A percentile compares a stretch with the other conserved stretches of the same genome.
These are phyloP conservation scores for Rutstroemia sp. DNA, from an alignment of 2,329 filamentous ascomycete species.

Conservation along the genomic window DNA sequence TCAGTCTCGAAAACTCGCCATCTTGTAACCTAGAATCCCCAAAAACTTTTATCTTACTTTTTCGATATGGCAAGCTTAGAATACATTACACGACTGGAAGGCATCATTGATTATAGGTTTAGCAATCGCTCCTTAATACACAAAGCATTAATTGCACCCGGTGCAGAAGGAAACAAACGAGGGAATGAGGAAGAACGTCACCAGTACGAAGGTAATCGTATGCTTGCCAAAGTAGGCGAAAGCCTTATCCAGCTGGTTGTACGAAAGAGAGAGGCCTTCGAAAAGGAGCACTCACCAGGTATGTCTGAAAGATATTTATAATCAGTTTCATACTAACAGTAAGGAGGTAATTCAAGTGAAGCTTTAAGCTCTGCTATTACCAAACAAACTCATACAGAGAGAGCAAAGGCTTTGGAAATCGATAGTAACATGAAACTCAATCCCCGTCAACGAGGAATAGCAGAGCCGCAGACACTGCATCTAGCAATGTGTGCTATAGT, in stretches of 20 bases:
- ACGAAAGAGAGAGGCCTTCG: background rate
- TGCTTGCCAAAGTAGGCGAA: background rate
- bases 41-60: background rate
- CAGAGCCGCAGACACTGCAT: background rate
- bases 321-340: background rate
- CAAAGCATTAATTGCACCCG: constrained; percentile 4
- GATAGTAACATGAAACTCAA: constrained; percentile 1
- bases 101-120: background rate
- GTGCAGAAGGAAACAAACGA: constrained; percentile 11
- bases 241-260: constrained; percentile 1
- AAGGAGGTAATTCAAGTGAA: background rate
- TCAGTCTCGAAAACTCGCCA: too few species aligned
- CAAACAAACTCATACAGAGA: background rate
- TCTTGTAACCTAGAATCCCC: too few species aligned
- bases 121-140: background rate
- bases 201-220: constrained; percentile 10
- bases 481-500: constrained; percentile 6
- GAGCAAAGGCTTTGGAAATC: background rate
- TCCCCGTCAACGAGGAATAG: background rate
- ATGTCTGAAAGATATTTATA: background rate
- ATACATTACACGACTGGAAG: background rate
- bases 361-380: background rate
- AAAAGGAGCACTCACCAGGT: background rate
- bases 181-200: constrained; percentile 7
- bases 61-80: background rate